Evolutionary conservation across 2,329 filamentous ascomycete species (phyloP), one percentile per base, ranked within the genome.

Genomic region (Ramichloridium luteum): DNA sequence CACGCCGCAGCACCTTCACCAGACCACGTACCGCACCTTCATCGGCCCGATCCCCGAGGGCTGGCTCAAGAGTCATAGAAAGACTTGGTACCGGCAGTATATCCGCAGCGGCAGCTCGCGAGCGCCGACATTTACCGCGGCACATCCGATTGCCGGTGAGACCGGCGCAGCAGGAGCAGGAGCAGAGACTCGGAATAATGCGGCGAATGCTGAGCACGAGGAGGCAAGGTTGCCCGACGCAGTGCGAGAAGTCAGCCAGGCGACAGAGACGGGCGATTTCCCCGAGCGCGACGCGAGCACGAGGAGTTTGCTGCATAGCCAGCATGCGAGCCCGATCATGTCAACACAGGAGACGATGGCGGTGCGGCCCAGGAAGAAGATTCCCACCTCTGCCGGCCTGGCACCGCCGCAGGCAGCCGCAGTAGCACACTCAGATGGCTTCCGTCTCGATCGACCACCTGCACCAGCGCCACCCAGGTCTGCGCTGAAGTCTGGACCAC

Each of bases 21-120:
- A 73, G 43, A 77, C 74, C 5, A 70, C 64, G 31, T 63, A 68
- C 33, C 68, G 74, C 33, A 69, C 68, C 54, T 78, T 78, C 54
- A 73, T 78, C 36, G 74, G 74, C 1, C 74, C 74, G 20, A 72
- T 77, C 20, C 74, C 74, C 27, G 68, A 72, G 44, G 72, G 70
- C 35, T 78, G 74, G 74, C 60, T 77, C 32, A 70, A 69, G 44
- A 70, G 65, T 38, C 69, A 77, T 50, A 62, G 72, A 31, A 73
- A 72, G 45, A 65, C 70, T 36, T 77, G 74, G 74, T 77, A 75
- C 54, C 68, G 60, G 43, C 56, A 61, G 45, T 61, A 65, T 41
- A 49, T 64, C 13, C 60, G 54, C 55, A 57, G 45, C 56, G 34
- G 42, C 15, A 35, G 30, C 27, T 38, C 35, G 29, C 38, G 45